These are phyloP conservation scores for Nemania sp. DNA, from an alignment of 2,329 filamentous ascomycete genomes.

Conservation along the genomic window DNA sequence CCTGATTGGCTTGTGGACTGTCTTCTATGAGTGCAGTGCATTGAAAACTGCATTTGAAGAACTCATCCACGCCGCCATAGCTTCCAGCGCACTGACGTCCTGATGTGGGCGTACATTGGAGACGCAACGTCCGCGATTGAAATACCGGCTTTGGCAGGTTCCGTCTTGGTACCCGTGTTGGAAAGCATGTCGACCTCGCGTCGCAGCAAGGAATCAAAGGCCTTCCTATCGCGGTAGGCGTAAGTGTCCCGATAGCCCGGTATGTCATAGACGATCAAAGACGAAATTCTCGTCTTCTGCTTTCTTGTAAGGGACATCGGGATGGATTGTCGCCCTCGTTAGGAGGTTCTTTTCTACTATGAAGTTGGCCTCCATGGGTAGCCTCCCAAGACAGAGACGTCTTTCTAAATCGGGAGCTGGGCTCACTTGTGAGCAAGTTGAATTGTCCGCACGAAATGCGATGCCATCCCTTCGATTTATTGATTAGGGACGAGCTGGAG, in stretches of 20 bases:
- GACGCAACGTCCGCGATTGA: constrained; percentile 61
- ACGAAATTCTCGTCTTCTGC: constrained; percentile 48
- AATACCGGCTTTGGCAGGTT: constrained; percentile 56
- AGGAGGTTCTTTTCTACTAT: constrained; percentile 57
- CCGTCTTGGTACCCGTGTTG: too few relatives aligned
- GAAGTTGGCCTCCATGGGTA: constrained; percentile 53
- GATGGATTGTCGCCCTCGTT: constrained; percentile 52
- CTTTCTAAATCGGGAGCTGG: constrained; percentile 54
- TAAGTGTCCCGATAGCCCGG: constrained; percentile 57
- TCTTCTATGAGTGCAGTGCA: constrained; percentile 57
- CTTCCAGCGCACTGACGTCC: constrained; percentile 63
- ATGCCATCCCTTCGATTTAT: background rate
- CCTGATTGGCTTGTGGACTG: too few relatives aligned
- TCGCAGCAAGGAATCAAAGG: constrained; percentile 59
- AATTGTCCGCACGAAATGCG: constrained; percentile 57
- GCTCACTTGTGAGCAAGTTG: constrained; percentile 59
- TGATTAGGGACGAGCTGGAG: background rate
- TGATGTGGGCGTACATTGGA: constrained; percentile 54
- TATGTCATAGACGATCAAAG: constrained; percentile 58
- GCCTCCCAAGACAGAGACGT: constrained; percentile 49
- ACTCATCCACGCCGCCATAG: constrained; percentile 63
- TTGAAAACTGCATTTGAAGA: too few relatives aligned
- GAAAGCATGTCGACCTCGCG: constrained; percentile 58
- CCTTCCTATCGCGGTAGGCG: constrained; percentile 56
- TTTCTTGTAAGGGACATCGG: constrained; percentile 53